Conservation (phyloP, 768 basidiomycete species). For the Lactarius psammicola region DNA sequence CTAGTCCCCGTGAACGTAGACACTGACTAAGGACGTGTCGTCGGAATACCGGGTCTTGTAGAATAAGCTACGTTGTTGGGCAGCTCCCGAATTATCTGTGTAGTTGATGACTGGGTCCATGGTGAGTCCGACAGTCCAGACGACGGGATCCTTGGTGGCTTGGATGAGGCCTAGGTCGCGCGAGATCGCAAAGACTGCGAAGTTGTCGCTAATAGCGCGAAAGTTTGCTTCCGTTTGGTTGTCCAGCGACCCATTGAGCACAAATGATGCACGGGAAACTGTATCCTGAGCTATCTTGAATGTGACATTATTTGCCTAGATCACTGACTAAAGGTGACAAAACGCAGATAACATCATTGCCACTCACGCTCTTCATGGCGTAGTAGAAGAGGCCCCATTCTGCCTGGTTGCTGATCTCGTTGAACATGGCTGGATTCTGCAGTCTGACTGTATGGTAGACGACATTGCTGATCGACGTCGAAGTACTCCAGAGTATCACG, state of each 20-base stretch:
- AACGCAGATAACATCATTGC: neutral
- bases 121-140: neutral
- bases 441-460: conserved; percentile 25
- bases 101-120: neutral
- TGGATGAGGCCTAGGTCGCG: conserved; percentile 32
- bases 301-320: conserved; percentile 23
- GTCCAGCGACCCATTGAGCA: conserved; percentile 24
- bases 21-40: conserved; percentile 6
- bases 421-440: conserved; percentile 8
- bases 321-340: neutral
- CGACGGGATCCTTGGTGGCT: conserved; percentile 13
- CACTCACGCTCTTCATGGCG: conserved; percentile 24
- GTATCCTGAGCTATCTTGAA: conserved; percentile 25
- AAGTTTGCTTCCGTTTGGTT: conserved; percentile 19
- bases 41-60: neutral
- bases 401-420: conserved; percentile 23
- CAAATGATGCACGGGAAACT: conserved; percentile 28
- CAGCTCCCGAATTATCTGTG: neutral
- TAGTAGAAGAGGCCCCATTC: conserved; percentile 29
- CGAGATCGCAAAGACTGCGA: conserved; percentile 32
- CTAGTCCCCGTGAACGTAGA: neutral
- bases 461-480: neutral
- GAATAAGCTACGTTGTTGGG: neutral
- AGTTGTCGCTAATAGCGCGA: conserved; percentile 23
- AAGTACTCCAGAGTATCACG: conserved; percentile 14